These are phyloP conservation scores for Dipteronia sinensis DNA, from an alignment of 345 rosid genomes.

Conservation along the genomic window DNA sequence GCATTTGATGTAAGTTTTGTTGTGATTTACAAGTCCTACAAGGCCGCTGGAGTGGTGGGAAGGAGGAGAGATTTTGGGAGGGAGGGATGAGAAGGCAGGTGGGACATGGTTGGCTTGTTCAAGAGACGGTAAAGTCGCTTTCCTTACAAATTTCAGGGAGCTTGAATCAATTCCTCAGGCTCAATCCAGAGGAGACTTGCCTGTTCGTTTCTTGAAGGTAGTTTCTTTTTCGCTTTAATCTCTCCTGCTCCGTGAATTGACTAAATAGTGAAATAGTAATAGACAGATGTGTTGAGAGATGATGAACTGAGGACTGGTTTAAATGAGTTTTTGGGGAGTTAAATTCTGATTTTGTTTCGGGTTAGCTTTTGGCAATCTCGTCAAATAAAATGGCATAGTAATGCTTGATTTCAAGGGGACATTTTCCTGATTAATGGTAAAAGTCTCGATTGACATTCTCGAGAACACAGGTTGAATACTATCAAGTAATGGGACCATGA, in stretches of 20 bases:
- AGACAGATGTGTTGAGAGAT: neutral
- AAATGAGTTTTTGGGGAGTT: neutral
- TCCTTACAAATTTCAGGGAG: constrained; percentile 73
- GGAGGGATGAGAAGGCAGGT: constrained; percentile 70
- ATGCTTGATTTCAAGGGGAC: neutral
- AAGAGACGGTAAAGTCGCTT: constrained; percentile 61
- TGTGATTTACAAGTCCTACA: constrained; percentile 48
- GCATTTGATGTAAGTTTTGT: neutral
- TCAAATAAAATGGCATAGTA: no score
- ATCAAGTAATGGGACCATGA: neutral
- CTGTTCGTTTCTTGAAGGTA: constrained; percentile 70
- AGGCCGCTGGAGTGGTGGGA: constrained; percentile 74
- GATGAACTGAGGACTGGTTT: neutral
- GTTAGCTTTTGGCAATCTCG: neutral
- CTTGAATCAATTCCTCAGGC: constrained; percentile 35
- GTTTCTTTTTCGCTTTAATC: neutral
- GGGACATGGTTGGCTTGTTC: constrained; percentile 86
- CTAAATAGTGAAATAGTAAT: no score
- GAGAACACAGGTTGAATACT: no score
- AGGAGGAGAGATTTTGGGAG: constrained; percentile 65
- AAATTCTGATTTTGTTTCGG: neutral
- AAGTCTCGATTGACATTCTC: neutral
- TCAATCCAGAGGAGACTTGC: constrained; percentile 66
- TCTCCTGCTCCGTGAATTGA: neutral
- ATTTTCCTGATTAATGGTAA: neutral